Evolutionary conservation across 2,329 filamentous ascomycete species (phyloP), one percentile per base, ranked within the genome.

Genomic region (Botrytis squamosa): DNA sequence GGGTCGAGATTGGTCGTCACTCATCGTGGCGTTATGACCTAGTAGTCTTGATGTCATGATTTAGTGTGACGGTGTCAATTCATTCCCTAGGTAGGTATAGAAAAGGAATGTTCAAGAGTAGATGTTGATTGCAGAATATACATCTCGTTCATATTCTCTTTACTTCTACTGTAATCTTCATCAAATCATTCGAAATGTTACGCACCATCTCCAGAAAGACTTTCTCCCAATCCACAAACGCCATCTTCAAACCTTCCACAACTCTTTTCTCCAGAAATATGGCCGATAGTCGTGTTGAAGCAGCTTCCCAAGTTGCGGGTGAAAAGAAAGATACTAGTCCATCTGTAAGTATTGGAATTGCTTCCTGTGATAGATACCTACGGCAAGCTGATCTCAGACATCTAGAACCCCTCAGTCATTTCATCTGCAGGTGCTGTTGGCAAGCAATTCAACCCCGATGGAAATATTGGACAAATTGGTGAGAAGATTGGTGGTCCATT

Each of bases 401-500:
- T 20, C 4, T 49, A 67, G 65, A 67, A 67, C 4, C 65, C 65
- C 5, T 67, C 65, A 4, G 25, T 55, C 16, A 40, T 67, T 14
- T 67, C 65, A 40, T 67, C 65, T 4, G 65, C 22, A 40, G 65
- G 65, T 12, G 65, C 65, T 16, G 22, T 67, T 29, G 65, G 65
- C 46, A 67, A 67, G 36, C 65, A 67, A 40, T 67, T 67, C 36
- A 67, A 67, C 9, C 65, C 65, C 1, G 65, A 67, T 8, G 65
- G 65, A 38, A 67, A 67, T 8, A 67, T 67, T 29, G 65, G 65
- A 67, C 65, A 67, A 14, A 14, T 67, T 29, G 65, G 65, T 14
- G 65, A 67, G 36, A 67, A 67, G 25, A 67, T 67, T 29, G 65
- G 65, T 55, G 65, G 65, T 55, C 46, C 65, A 67, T 67, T 67